Evolutionary conservation across 202 grass and related monocot species (phyloP).

Genomic region (Cymbopogon flexuosus): DNA sequence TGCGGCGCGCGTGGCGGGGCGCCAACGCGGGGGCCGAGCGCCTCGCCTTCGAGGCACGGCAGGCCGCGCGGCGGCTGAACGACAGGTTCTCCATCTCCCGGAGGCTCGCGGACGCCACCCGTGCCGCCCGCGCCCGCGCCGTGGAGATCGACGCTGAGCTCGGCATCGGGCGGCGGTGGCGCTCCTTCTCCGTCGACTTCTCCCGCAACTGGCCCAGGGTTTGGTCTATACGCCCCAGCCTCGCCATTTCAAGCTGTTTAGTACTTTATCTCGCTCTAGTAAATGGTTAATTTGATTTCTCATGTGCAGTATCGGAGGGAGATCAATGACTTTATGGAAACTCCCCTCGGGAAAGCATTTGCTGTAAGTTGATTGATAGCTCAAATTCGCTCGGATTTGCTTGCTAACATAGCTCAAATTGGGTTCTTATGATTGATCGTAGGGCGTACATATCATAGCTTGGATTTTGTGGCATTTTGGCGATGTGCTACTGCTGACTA

Average conservation of each 20-base stretch:
- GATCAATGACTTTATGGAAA: slow-evolving; percentile 53
- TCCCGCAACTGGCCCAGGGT: slow-evolving; percentile 93
- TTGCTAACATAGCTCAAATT: background rate
- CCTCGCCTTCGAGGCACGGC: slow-evolving; percentile 62
- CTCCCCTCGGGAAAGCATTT: slow-evolving; percentile 67
- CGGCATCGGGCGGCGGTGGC: slow-evolving; percentile 67
- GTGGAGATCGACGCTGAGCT: slow-evolving; percentile 74
- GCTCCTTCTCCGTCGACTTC: slow-evolving; percentile 83
- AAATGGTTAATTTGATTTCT: slow-evolving; percentile 28
- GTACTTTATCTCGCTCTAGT: background rate
- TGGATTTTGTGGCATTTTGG: background rate
- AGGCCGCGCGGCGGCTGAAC: slow-evolving; percentile 63
- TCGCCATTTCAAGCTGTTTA: background rate
- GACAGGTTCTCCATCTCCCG: slow-evolving; percentile 46
- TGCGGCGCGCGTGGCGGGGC: slow-evolving; percentile 63
- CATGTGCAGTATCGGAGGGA: slow-evolving; percentile 67
- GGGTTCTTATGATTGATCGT: background rate
- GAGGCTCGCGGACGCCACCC: slow-evolving; percentile 52
- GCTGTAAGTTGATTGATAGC: slow-evolving; percentile 51
- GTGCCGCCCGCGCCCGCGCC: slow-evolving; percentile 43
- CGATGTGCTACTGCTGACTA: background rate
- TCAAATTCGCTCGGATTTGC: slow-evolving; percentile 6
- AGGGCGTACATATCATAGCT: background rate
- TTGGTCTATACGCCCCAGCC: background rate
- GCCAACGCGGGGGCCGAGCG: slow-evolving; percentile 78